Percentiles rank a stretch among this genome's conserved stretches.
phyloP scores from a whole-genome alignment of 805 yeast genomes.

The Jamesozyma hellenica region DNA sequence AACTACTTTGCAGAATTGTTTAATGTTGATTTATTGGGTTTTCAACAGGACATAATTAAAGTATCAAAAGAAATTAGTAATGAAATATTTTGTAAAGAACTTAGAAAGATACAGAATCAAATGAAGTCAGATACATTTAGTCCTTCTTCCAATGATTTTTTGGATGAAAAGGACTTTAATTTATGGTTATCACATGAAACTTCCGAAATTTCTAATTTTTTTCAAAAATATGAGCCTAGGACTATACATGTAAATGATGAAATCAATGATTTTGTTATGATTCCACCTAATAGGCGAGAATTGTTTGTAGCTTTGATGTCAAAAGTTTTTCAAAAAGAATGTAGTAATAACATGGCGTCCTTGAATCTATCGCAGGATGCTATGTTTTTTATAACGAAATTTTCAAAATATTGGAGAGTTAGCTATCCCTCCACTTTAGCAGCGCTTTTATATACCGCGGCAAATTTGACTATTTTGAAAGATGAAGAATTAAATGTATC shows the following conservation, averaged over 20 bases:
- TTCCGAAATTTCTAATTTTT: slow-evolving; percentile 24
- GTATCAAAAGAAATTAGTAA: slow-evolving; percentile 12
- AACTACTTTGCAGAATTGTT: slow-evolving; percentile 42
- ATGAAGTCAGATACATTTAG: slow-evolving; percentile 23
- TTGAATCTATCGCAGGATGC: slow-evolving; percentile 35
- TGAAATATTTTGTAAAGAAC: slow-evolving; percentile 14
- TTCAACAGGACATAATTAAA: slow-evolving; percentile 46
- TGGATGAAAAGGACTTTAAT: slow-evolving; percentile 25
- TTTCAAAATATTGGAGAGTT: slow-evolving; percentile 51
- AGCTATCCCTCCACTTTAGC: slow-evolving; percentile 39
- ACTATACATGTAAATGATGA: neutral
- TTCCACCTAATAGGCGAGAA: slow-evolving; percentile 36
- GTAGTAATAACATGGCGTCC: slow-evolving; percentile 3
- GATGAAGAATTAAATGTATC: slow-evolving; percentile 25
- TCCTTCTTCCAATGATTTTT: slow-evolving; percentile 31
- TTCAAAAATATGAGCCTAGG: slow-evolving; percentile 13
- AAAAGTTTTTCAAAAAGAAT: slow-evolving; percentile 36
- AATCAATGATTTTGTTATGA: slow-evolving; percentile 9
- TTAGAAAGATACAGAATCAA: slow-evolving; percentile 4
- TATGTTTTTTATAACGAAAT: slow-evolving; percentile 34
- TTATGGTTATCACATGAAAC: slow-evolving; percentile 36
- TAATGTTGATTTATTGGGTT: slow-evolving; percentile 34
- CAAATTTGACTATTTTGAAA: slow-evolving; percentile 30
- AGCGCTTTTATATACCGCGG: slow-evolving; percentile 42
- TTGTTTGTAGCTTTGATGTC: slow-evolving; percentile 34